phyloP scores from a whole-genome alignment of 257 asterid genomes.

The Solanum sitiens region DNA sequence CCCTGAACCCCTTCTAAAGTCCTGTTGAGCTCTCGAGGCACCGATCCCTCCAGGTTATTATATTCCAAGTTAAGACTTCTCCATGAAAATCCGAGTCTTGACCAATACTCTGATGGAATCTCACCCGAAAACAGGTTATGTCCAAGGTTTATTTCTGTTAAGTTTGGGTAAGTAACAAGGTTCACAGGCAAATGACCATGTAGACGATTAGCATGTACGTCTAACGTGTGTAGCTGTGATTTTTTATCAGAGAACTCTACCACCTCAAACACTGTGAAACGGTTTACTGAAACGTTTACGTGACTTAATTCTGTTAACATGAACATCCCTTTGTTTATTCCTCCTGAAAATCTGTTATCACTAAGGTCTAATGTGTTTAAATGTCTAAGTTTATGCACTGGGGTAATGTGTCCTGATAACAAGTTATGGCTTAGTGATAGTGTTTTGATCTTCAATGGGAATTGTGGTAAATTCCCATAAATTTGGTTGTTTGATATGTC shows the following conservation, averaged over 20 bases:
- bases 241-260: neutral
- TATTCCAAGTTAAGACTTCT: constrained; percentile 22
- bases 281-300: constrained; percentile 22
- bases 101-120: constrained; percentile 28
- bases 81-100: constrained; percentile 14
- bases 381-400: constrained; percentile 11
- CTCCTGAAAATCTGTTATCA: constrained; percentile 30
- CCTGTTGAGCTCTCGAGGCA: constrained; percentile 13
- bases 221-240: constrained; percentile 17
- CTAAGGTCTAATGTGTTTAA: constrained; percentile 25
- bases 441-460: constrained; percentile 17
- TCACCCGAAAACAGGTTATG: constrained; percentile 27
- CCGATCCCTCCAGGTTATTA: constrained; percentile 29
- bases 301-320: constrained; percentile 14
- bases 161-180: constrained; percentile 16
- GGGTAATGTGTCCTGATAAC: constrained; percentile 22
- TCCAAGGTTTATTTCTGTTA: constrained; percentile 27
- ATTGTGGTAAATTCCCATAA: constrained; percentile 24
- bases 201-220: constrained; percentile 18
- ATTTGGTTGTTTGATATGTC: constrained; percentile 31
- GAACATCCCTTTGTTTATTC: constrained; percentile 12
- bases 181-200: constrained; percentile 28
- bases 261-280: constrained; percentile 18
- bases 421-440: constrained; percentile 18
- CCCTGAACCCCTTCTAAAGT: constrained; percentile 3